Evolutionary conservation across 768 basidiomycete species (phyloP), one percentile per base, ranked within the genome.

Genomic region (Boletales sp.): DNA sequence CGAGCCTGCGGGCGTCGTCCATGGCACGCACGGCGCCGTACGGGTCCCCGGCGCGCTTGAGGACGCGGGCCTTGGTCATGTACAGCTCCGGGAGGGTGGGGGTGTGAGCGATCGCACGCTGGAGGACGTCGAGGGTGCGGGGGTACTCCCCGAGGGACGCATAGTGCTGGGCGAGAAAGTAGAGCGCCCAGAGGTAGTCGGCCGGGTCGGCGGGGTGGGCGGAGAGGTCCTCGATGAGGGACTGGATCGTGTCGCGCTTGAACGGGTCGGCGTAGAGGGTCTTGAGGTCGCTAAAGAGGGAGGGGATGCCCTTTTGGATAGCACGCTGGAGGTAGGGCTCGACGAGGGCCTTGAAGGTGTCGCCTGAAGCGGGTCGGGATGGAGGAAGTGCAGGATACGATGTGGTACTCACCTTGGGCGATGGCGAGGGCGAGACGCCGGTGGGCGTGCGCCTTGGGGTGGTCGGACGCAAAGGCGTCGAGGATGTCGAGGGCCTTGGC

Each of bases 51-150:
- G 84, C 78, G 12, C 94, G 83, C 63, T 98, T 98, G 37, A 95
- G 72, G 13, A 89, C 80, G 4, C 90, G 86, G 0, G 84, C 96
- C 61, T 83, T 85, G 55, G 84, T 82, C 65, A 87, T 87, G 57
- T 86, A 80, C 11, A 98, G 72, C 55, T 99, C 96, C 0, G 96
- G 94, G 0, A 99, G 73, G 0, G 94, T 95, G 0, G 96, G 96
- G 0, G 96, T 97, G 62, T 98, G 96, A 18, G 70, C 59, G 17
- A 93, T 67, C 5, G 92, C 94, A 3, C 62, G 54, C 15, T 82
- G 74, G 14, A 98, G 73, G 6, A 87, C 70, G 14, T 74, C 69
- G 9, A 95, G 70, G 0, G 94, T 81, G 43, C 59, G 67, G 18
- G 57, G 51, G 41, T 75, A 59, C 40, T 68, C 61, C 1, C 76